Evolutionary conservation across 2,329 filamentous ascomycete species (phyloP).

Genomic region (Apiospora malaysiana): DNA sequence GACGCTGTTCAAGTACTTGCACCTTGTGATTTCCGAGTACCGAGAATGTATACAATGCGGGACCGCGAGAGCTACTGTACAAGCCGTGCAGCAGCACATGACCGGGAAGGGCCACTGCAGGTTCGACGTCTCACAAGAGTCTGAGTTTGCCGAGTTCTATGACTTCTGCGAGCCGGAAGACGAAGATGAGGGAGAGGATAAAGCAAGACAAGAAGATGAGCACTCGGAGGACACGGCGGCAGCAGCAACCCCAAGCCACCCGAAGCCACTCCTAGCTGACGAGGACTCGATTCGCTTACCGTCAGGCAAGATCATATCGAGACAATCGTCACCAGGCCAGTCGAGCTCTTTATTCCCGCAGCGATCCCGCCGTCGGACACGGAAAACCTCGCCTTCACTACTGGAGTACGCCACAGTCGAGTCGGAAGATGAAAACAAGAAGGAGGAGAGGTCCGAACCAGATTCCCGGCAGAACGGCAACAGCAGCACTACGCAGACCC

Average conservation of each 20-base stretch:
- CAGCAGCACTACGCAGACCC: background rate
- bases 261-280: conserved; percentile 28
- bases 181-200: conserved; percentile 22
- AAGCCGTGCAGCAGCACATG: conserved; percentile 54
- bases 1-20: conserved; percentile 53
- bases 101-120: conserved; percentile 35
- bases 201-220: conserved; percentile 24
- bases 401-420: conserved; percentile 27
- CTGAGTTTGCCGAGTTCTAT: conserved; percentile 38
- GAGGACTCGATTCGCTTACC: conserved; percentile 34
- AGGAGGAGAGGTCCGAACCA: background rate
- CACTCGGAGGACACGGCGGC: conserved; percentile 21
- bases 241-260: conserved; percentile 17
- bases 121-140: conserved; percentile 32
- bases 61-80: conserved; percentile 45
- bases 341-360: background rate
- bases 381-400: background rate
- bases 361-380: background rate
- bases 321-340: background rate
- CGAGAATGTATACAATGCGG: conserved; percentile 58
- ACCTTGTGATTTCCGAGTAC: conserved; percentile 54
- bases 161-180: conserved; percentile 31
- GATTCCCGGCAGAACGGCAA: background rate
- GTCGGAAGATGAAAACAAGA: conserved; percentile 19
- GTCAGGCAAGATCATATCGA: conserved; percentile 34